Conservation (phyloP, 306 rosid genomes). For the Prinsepia uniflora region DNA sequence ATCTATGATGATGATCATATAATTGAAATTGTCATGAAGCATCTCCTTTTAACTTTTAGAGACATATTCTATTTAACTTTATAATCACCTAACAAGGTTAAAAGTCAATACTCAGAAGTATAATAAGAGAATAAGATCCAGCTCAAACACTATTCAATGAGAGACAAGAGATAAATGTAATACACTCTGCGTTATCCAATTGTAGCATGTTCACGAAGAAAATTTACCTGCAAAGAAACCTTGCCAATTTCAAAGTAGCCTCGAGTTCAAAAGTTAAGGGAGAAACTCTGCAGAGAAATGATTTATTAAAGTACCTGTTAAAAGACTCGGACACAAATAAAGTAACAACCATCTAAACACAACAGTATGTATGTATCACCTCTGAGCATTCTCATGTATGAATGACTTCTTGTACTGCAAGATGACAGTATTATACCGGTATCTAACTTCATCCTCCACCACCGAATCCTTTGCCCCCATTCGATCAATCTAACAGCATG, state of each 20-base stretch:
- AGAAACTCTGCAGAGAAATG: constrained; percentile 75
- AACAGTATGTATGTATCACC: constrained; percentile 41
- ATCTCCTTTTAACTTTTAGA: background rate
- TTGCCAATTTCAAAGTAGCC: constrained; percentile 92
- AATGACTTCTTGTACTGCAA: constrained; percentile 79
- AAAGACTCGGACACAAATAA: background rate
- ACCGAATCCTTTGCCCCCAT: constrained; percentile 70
- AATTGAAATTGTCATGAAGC: background rate
- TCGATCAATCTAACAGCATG: constrained; percentile 58
- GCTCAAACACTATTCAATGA: background rate
- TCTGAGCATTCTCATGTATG: constrained; percentile 79
- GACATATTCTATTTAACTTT: background rate
- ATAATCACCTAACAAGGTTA: background rate
- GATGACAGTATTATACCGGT: constrained; percentile 69
- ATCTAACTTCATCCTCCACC: constrained; percentile 83
- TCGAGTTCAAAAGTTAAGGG: constrained; percentile 96
- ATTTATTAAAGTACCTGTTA: constrained; percentile 7
- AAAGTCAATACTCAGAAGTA: background rate
- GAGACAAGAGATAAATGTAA: background rate
- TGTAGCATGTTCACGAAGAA: constrained; percentile 4
- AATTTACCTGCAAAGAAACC: constrained; percentile 86
- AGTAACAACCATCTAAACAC: background rate
- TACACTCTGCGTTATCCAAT: constrained; percentile 1
- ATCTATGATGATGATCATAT: background rate
- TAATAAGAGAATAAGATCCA: background rate